phyloP scores from a whole-genome alignment of 371 early-diverging fungal species.

The Syncephalastrum sp. region DNA sequence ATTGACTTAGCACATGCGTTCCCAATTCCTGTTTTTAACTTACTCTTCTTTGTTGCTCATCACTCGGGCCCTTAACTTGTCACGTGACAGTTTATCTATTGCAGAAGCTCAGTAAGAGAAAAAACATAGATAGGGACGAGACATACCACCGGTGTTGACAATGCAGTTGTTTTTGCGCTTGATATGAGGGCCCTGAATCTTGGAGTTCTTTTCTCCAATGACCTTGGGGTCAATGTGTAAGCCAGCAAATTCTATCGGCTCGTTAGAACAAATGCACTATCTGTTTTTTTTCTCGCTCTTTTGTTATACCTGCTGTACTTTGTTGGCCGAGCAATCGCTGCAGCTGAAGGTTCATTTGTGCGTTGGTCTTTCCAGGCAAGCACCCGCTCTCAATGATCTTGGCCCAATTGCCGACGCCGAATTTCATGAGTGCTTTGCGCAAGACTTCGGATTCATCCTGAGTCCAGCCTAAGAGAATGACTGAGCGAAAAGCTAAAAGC shows the following conservation, averaged over 20 bases:
- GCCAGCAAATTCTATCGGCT: conserved; percentile 75
- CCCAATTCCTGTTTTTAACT: conserved; percentile 1
- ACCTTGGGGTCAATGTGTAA: conserved; percentile 87
- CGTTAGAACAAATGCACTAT: neutral
- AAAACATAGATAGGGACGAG: neutral
- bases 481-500: neutral
- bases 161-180: conserved; percentile 90
- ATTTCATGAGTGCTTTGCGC: conserved; percentile 81
- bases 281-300: neutral
- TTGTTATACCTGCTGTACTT: conserved; percentile 74
- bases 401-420: conserved; percentile 93
- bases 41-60: conserved; percentile 73
- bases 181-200: conserved; percentile 77
- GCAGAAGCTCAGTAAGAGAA: neutral
- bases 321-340: conserved; percentile 94
- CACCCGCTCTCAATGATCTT: conserved; percentile 88
- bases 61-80: conserved; percentile 68
- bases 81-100: conserved; percentile 67
- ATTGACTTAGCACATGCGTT: neutral
- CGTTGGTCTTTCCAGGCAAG: conserved; percentile 86
- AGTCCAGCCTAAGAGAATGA: conserved; percentile 72
- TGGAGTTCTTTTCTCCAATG: conserved; percentile 79
- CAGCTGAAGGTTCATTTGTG: conserved; percentile 92
- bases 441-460: conserved; percentile 80
- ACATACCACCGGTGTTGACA: conserved; percentile 77